Percentiles rank a stretch among this genome's conserved stretches.
Conservation (phyloP, 1,139 yeast genomes). For the Geotrichum cucujoidarum region DNA sequence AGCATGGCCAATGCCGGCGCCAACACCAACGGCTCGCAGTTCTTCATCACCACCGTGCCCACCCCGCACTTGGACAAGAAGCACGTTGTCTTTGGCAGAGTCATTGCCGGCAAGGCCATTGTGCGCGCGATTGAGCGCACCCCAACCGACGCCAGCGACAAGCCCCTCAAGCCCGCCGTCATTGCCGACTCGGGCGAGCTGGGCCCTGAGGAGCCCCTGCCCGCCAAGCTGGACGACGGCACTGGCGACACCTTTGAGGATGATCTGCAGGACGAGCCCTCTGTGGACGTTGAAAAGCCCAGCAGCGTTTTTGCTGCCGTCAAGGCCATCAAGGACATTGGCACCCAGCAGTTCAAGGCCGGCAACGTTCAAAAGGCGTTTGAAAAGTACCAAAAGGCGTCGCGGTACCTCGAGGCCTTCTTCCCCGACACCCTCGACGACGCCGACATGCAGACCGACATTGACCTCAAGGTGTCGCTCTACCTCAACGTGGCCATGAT, state of each 20-base stretch:
- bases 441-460: constrained; percentile 38
- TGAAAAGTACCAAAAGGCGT: constrained; percentile 67
- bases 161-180: constrained; percentile 60
- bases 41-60: constrained; percentile 77
- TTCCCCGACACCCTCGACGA: constrained; percentile 51
- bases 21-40: constrained; percentile 92
- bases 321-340: constrained; percentile 65
- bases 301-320: constrained; percentile 65
- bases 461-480: constrained; percentile 56
- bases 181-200: constrained; percentile 79
- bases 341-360: constrained; percentile 66
- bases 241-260: constrained; percentile 85
- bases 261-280: constrained; percentile 65
- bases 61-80: constrained; percentile 87
- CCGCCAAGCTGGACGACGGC: constrained; percentile 52
- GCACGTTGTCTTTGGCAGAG: constrained; percentile 94
- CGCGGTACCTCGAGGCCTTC: constrained; percentile 62
- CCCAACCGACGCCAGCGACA: constrained; percentile 51
- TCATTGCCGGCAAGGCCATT: constrained; percentile 73
- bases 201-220: constrained; percentile 48
- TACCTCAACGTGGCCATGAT: constrained; percentile 71
- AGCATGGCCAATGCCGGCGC: constrained; percentile 98
- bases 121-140: constrained; percentile 72
- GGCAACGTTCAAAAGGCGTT: constrained; percentile 44
- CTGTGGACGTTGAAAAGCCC: constrained; percentile 54